Base-by-base conservation (phyloP, 1,284 basidiomycete genomes). In the Earliella scabrosa region DNA sequence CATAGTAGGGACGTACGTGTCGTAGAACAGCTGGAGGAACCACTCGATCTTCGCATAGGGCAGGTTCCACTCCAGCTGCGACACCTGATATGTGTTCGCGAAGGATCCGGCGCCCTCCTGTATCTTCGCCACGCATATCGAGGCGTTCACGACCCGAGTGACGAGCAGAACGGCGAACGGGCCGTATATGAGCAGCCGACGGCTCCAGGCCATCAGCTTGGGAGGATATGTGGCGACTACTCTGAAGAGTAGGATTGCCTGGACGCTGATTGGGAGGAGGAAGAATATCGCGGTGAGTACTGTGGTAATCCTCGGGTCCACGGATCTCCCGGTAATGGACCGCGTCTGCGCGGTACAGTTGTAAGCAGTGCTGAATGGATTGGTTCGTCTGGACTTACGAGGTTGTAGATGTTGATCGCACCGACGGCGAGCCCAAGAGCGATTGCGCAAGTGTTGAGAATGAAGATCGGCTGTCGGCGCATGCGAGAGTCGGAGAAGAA, bases 11-110 rank as follows among this genome's bases (percentile, higher is more conserved):
- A 59, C 63, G n/a, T 54, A 70, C 68, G 55, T 47, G 45, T 69
- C 63, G 38, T 71, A 69, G 21, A 69, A 59, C 9, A 71, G 52
- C 55, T 70, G 68, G 11, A 69, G 29, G 20, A 68, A 63, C 68
- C 68, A 71, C 39, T 71, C 71, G 18, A 69, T 49, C 51, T 67
- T 69, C 21, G 49, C 40, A 9, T 46, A 35, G 5, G 50, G 48
- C 16, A 53, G 50, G 36, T 26, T 32, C 49, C 44, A 56, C 6
- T 45, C 40, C 10, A 45, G 34, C 8, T 49, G 56, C 27, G 26
- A 61, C 8, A 38, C 63, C 16, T 38, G 36, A 41, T 23, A 51
- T 48, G 39, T 44, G n/a, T n/a, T n/a, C n/a, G n/a, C n/a, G n/a
- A 45, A 38, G 36, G 14, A 23, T 6, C n/a, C n/a, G n/a, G 41